A percentile compares a stretch with the other conserved stretches of the same genome.
Conservation (phyloP, 106 monocot species). For the Allium sativum region DNA sequence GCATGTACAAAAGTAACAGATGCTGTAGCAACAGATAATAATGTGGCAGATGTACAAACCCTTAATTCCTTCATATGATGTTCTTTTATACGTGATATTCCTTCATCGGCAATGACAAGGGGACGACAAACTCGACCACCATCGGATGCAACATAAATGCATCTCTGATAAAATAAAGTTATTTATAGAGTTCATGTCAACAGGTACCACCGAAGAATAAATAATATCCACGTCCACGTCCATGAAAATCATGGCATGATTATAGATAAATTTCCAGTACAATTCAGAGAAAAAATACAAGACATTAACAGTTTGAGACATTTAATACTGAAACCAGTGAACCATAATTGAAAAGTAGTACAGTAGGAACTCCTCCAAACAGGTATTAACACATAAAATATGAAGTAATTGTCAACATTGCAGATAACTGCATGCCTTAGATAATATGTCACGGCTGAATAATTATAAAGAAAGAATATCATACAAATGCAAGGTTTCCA, state of each 20-base stretch:
- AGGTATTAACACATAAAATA: too few relatives aligned
- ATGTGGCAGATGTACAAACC: conserved; percentile 24
- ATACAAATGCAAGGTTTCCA: too few relatives aligned
- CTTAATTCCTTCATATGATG: conserved; percentile 86
- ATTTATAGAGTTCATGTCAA: too few relatives aligned
- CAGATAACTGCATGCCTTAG: too few relatives aligned
- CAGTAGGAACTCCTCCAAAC: too few relatives aligned
- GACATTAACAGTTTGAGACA: too few relatives aligned
- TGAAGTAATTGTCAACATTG: too few relatives aligned
- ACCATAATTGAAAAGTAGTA: too few relatives aligned
- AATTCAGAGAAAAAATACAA: neutral
- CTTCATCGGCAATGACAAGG: conserved; percentile 92
- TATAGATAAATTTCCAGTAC: neutral
- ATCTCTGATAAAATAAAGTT: conserved; percentile 27
- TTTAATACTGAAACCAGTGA: too few relatives aligned
- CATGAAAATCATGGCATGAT: neutral
- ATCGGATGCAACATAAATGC: conserved; percentile 94
- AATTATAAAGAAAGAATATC: too few relatives aligned
- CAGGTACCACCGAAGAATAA: neutral
- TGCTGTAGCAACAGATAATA: neutral
- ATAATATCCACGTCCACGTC: neutral
- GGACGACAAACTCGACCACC: conserved; percentile 98
- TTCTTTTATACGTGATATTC: conserved; percentile 72
- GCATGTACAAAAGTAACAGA: neutral
- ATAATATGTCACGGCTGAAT: too few relatives aligned